These are phyloP conservation scores for Prototheca stagnorum DNA, from an alignment of 163 green algal genomes.

Conservation along the genomic window DNA sequence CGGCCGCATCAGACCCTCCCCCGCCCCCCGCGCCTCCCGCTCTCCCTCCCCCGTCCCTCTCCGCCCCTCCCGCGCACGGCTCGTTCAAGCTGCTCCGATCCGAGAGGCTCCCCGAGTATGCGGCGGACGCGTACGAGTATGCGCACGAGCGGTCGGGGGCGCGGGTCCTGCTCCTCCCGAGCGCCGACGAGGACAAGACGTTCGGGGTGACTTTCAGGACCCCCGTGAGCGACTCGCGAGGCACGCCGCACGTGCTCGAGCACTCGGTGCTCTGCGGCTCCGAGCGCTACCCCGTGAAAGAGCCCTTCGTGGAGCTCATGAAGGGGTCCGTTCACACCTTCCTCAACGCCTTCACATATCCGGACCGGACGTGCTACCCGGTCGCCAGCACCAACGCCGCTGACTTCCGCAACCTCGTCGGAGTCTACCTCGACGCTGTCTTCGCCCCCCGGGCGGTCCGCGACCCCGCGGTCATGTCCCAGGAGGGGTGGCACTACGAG, in stretches of 20 bases:
- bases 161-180: constrained; percentile 83
- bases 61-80: constrained; percentile 39
- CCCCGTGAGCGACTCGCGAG: constrained; percentile 71
- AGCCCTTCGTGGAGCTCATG: constrained; percentile 99
- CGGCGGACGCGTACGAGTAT: constrained; percentile 63
- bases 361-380: constrained; percentile 98
- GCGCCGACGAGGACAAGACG: constrained; percentile 96
- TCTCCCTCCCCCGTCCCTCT: background rate
- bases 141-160: constrained; percentile 85
- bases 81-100: constrained; percentile 71
- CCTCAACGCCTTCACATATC: constrained; percentile 98
- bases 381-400: constrained; percentile 63
- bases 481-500: constrained; percentile 97
- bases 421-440: constrained; percentile 98
- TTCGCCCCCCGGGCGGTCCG: constrained; percentile 73
- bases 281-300: constrained; percentile 90
- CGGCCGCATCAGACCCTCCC: too few species aligned
- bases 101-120: constrained; percentile 88
- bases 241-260: constrained; percentile 95
- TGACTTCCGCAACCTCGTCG: constrained; percentile 96
- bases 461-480: constrained; percentile 79
- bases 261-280: constrained; percentile 85
- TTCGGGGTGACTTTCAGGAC: constrained; percentile 94
- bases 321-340: constrained; percentile 97
- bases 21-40: too few species aligned